These are phyloP conservation scores for Syzygium aromaticum DNA, from an alignment of 345 rosid genomes.

Conservation along the genomic window DNA sequence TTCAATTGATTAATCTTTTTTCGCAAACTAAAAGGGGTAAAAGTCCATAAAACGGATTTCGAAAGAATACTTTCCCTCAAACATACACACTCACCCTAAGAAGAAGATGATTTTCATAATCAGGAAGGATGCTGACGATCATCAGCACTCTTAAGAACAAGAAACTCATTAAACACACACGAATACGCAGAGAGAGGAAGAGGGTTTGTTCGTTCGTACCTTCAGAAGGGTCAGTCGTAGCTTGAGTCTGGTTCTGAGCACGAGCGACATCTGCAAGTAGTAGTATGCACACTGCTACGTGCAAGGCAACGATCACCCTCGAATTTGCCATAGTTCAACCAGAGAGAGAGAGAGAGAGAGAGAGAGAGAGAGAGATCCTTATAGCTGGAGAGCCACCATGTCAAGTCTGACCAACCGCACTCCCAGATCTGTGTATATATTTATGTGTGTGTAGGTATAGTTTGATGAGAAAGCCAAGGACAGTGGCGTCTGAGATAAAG, in stretches of 20 bases:
- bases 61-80: too few species aligned
- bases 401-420: neutral
- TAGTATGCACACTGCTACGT: neutral
- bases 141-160: neutral
- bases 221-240: conserved; percentile 1
- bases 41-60: too few species aligned
- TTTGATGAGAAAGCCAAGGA: neutral
- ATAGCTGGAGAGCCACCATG: neutral
- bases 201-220: neutral
- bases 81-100: too few species aligned
- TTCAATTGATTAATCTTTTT: too few species aligned
- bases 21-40: too few species aligned
- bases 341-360: neutral
- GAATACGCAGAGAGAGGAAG: neutral
- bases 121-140: neutral
- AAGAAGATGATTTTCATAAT: neutral
- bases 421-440: neutral
- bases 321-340: neutral
- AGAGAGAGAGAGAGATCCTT: neutral
- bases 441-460: neutral
- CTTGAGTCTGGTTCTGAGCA: conserved; percentile 2
- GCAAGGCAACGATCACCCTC: neutral
- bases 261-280: neutral
- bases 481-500: neutral
- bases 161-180: neutral